A percentile compares a stretch with the other conserved stretches of the same genome.
Conservation (phyloP, 305 asterid species). For the Solanum hybrid region DNA sequence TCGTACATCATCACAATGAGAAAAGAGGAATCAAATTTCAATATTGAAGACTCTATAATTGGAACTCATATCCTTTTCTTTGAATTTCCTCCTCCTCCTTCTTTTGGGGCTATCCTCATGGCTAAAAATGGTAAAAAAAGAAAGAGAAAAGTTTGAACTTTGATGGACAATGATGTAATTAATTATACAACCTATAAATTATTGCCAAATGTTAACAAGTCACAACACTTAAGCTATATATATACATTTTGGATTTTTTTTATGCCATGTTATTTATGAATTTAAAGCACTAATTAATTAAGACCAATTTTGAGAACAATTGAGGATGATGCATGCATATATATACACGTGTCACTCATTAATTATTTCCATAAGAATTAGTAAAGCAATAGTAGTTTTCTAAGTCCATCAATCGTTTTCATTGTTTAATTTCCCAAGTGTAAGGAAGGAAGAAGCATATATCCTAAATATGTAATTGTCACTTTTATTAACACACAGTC, state of each 20-base stretch:
- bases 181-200: not conserved
- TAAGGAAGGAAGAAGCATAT: not conserved
- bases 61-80: not conserved
- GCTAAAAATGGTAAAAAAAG: not conserved
- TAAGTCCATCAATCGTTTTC: not conserved
- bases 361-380: not conserved
- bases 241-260: not conserved
- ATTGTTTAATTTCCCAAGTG: not conserved
- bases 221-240: not conserved
- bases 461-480: not conserved
- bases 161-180: not conserved
- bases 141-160: not conserved
- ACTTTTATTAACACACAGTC: not conserved
- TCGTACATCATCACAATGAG: fast-evolving
- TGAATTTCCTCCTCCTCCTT: not conserved
- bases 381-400: not conserved
- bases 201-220: not conserved
- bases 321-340: not conserved
- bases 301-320: not conserved
- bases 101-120: not conserved
- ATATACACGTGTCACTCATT: not conserved
- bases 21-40: not conserved
- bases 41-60: not conserved
- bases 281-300: not conserved
- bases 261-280: not conserved